Base-by-base conservation (phyloP, 495 filamentous ascomycete genomes). In the Penicillium diatomitis region DNA sequence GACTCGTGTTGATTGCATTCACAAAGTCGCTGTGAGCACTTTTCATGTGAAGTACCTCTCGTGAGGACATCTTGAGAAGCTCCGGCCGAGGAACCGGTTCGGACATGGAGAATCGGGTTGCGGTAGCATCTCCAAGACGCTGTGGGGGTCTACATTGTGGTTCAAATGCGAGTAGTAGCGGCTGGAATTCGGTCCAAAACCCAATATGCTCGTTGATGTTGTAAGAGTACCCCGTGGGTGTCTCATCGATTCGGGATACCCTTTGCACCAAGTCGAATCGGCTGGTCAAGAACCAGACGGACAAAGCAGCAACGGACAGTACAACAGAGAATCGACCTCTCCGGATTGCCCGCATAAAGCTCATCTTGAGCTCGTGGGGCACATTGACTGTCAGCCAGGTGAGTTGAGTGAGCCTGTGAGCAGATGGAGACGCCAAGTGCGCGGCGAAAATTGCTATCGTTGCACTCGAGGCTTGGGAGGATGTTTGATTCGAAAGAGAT, bases 11-110 rank as follows among this genome's bases (percentile, higher is more conserved):
- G 32, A 75, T 68, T 2, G 58, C 57, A 11, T 62, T 44, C 28
- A 74, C 56, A 51, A 74, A 75, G 27, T 56, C 50, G 6, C 46
- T 45, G 47, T 75, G 71, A 4, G 57, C 58, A 20, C 52, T 48
- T 34, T 59, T 58, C 63, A 69, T 62, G n/a, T 44, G 42, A 6
- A 50, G 49, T 9, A 67, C 51, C 41, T 69, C 64, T 4, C 58
- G 51, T 8, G 52, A 49, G 1, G 54, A 32, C 61, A 69, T 64
- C 46, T 66, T 60, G 44, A 69, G 44, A 30, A 62, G 34, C 35
- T 69, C 57, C 7, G 64, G 61, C 37, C 57, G 61, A 30, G 53
- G 27, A n/a, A 46, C 41, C n/a, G 53, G 46, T 10, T 47, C 38
- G 1, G 33, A 38, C 5, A 47, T n/a, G 7, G 46, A 47, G 43